Evolutionary conservation across 2,329 filamentous ascomycete species (phyloP), one percentile per base, ranked within the genome.

Genomic region (Colletotrichum liriopes): DNA sequence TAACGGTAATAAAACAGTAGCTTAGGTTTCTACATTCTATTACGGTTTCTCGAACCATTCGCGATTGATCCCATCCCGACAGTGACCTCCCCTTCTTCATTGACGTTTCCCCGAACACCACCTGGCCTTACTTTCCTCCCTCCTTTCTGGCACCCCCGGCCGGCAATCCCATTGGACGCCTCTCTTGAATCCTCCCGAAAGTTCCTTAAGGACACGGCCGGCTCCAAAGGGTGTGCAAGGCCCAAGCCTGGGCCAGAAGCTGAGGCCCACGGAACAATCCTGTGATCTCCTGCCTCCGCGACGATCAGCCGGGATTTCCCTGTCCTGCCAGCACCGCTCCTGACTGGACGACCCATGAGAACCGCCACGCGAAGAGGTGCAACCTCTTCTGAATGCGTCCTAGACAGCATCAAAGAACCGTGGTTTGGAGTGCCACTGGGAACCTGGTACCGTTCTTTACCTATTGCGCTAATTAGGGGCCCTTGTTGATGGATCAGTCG

Each of bases 231-330:
- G 47, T 58, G 47, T 51, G 56, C 43, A 54, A 37, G 43, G 32
- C 26, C 54, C 20, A 45, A 49, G 52, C 23, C 32, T 41, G 60
- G 54, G 35, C 26, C 41, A 49, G 35, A 45, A 58, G 52, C 56
- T 41, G 69, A 73, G 67, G 60, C 63, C 73, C 73, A 73, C 66
- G 59, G 73, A 59, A 59, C 71, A 73, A 71, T 73, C 73, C 73
- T 74, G 73, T 73, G 73, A 74, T 74, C 73, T 74, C 73, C 73
- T 73, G 62, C 71, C 71, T 73, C 71, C 71, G 67, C 59, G 73
- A 74, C 73, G 73, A 74, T 74, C 73, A 74, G 64, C 73, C 67
- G 71, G 73, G 73, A 68, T 29, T 56, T 59, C 71, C 68, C 58
- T 72, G 69, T 56, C 59, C 51, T 58, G 18, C 41, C 41, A 72